Conservation (phyloP, 2,329 filamentous ascomycete genomes). For the Albifimbria verrucaria region DNA sequence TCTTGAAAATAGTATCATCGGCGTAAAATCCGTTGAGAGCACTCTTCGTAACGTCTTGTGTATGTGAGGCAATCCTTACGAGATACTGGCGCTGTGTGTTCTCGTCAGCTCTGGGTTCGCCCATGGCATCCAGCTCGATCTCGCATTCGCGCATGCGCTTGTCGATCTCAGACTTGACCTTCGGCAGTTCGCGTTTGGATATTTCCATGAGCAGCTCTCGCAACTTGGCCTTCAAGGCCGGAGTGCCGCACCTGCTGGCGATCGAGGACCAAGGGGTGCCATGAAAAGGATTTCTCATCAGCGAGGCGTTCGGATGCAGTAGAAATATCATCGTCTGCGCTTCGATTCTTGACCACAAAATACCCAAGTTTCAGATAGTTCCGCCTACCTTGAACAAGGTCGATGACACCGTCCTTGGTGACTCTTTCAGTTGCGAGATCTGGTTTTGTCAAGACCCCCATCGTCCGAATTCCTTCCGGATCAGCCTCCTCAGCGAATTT, state of each 20-base stretch:
- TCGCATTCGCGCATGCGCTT: conserved; percentile 9
- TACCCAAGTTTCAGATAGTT: conserved; percentile 43
- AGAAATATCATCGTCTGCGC: conserved; percentile 36
- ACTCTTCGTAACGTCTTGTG: conserved; percentile 21
- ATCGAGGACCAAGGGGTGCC: conserved; percentile 31
- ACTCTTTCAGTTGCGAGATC: conserved; percentile 47
- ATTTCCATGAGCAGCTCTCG: conserved; percentile 35
- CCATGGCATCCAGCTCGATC: conserved; percentile 22
- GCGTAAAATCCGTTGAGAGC: conserved; percentile 34
- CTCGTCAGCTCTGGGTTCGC: conserved; percentile 21
- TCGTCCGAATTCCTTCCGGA: conserved; percentile 34
- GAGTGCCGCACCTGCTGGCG: conserved; percentile 28
- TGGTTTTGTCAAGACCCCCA: conserved; percentile 55
- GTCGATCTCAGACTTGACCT: conserved; percentile 27
- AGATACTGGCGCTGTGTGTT: conserved; percentile 32
- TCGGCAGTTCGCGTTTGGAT: conserved; percentile 34
- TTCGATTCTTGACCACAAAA: conserved; percentile 45
- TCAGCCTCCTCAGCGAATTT: conserved; percentile 34
- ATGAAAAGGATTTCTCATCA: conserved; percentile 36
- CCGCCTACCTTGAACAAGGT: conserved; percentile 38
- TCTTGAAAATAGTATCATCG: conserved; percentile 23
- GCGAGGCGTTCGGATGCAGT: conserved; percentile 25
- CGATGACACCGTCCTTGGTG: conserved; percentile 33
- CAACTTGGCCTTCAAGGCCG: conserved; percentile 31
- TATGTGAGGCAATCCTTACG: conserved; percentile 26